Percentiles rank a stretch among this genome's conserved stretches.
Evolutionary conservation across 2,329 filamentous ascomycete species (phyloP).

Genomic region (Ceratocystis huliohia): DNA sequence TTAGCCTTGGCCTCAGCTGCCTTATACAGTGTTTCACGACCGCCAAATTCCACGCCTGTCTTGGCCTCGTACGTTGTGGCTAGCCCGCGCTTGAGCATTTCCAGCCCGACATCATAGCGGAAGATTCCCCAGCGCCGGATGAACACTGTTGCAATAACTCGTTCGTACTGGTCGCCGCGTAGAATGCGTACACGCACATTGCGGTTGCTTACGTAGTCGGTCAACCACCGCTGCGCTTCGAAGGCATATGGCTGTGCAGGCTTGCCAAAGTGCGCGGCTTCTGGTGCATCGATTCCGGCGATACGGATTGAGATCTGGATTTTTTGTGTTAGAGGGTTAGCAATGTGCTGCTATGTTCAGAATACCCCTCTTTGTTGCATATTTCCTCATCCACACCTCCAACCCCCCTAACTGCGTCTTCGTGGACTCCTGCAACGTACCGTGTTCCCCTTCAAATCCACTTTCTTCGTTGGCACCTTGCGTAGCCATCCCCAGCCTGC

Average conservation of each 20-base stretch:
- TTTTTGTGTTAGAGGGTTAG: not conserved
- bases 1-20: slow-evolving; percentile 55
- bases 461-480: slow-evolving; percentile 54
- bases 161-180: slow-evolving; percentile 79
- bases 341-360: not conserved
- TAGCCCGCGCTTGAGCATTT: slow-evolving; percentile 75
- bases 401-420: not conserved
- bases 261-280: slow-evolving; percentile 81
- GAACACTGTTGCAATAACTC: slow-evolving; percentile 75
- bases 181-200: slow-evolving; percentile 75
- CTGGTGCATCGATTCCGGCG: slow-evolving; percentile 86
- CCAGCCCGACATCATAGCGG: slow-evolving; percentile 68
- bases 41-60: slow-evolving; percentile 76
- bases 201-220: slow-evolving; percentile 53
- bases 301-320: slow-evolving; percentile 71
- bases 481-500: slow-evolving; percentile 90
- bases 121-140: slow-evolving; percentile 55
- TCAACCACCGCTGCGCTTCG: slow-evolving; percentile 76
- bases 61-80: slow-evolving; percentile 94
- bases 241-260: slow-evolving; percentile 71
- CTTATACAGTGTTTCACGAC: slow-evolving; percentile 50
- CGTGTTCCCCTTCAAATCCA: slow-evolving; percentile 62
- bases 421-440: slow-evolving; percentile 36
- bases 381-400: not conserved
- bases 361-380: not conserved